Percentiles rank a stretch among this genome's conserved stretches.
phyloP scores from a whole-genome alignment of 108 stramenopile genomes.

The Aureococcus anophagefferens region DNA sequence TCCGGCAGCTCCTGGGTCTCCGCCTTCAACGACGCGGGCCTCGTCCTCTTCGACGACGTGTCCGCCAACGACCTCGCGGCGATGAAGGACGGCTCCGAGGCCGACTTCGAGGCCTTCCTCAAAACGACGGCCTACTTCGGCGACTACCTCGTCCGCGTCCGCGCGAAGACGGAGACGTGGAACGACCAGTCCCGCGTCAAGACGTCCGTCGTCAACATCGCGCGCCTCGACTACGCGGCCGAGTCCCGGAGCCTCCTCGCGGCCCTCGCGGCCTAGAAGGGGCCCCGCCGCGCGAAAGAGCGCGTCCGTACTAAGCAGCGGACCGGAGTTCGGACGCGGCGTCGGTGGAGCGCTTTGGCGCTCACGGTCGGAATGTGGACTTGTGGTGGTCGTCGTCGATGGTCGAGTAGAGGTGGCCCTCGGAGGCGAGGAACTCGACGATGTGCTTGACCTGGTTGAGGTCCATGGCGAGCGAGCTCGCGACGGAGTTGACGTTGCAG shows the following conservation, averaged over 20 bases:
- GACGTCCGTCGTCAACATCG: slow-evolving; percentile 22
- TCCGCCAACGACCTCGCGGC: slow-evolving; percentile 67
- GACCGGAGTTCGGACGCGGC: too few species aligned
- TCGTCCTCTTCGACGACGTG: slow-evolving; percentile 50
- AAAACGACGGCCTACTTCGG: slow-evolving; percentile 54
- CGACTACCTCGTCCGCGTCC: slow-evolving; percentile 71
- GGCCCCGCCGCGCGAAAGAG: too few species aligned
- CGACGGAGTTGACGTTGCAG: neutral
- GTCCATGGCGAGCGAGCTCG: neutral
- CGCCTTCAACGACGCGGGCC: slow-evolving; percentile 76
- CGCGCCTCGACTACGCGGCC: too few species aligned
- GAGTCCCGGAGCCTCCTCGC: too few species aligned
- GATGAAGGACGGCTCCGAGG: slow-evolving; percentile 37
- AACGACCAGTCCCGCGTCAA: slow-evolving; percentile 34
- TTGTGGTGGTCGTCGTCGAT: slow-evolving; percentile 19
- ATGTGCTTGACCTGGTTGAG: neutral
- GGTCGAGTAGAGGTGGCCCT: slow-evolving; percentile 16
- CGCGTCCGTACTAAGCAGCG: too few species aligned
- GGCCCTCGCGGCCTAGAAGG: too few species aligned
- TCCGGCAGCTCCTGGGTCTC: slow-evolving; percentile 75
- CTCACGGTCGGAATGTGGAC: too few species aligned
- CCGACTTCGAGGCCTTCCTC: slow-evolving; percentile 61
- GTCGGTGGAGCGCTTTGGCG: too few species aligned
- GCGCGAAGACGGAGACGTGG: slow-evolving; percentile 33
- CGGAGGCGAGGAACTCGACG: slow-evolving; percentile 3